Evolutionary conservation across 2,329 filamentous ascomycete species (phyloP).

Genomic region (Penicillium oxalicum): DNA sequence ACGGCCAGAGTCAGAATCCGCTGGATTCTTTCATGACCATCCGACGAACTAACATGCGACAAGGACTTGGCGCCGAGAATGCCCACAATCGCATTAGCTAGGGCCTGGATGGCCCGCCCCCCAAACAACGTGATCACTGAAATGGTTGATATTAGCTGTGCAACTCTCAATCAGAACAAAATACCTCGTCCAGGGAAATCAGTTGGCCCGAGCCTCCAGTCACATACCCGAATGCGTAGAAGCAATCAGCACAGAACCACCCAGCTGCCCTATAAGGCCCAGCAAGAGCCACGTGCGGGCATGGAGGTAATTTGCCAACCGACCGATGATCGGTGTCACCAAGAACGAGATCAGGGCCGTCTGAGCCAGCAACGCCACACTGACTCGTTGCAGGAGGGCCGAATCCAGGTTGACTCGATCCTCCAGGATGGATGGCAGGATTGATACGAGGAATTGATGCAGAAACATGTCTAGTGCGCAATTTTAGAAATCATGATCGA

Average conservation of each 20-base stretch:
- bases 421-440: neutral
- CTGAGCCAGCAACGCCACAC: neutral
- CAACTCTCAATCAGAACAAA: too few species aligned
- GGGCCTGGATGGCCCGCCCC: neutral
- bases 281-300: neutral
- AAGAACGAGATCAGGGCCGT: neutral
- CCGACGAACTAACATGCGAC: neutral
- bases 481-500: neutral
- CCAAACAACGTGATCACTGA: neutral
- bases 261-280: neutral
- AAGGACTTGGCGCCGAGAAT: neutral
- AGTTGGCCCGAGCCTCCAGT: too few species aligned
- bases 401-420: neutral
- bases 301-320: neutral
- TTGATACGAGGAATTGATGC: neutral
- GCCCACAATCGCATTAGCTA: neutral
- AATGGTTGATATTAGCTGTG: too few species aligned
- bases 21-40: neutral
- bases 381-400: neutral
- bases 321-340: neutral
- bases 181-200: too few species aligned
- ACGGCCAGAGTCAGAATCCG: slow-evolving; percentile 21
- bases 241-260: neutral
- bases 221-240: neutral
- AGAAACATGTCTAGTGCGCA: neutral